phyloP scores from a whole-genome alignment of 2,329 filamentous ascomycete species.

The Esteya vermicola region DNA sequence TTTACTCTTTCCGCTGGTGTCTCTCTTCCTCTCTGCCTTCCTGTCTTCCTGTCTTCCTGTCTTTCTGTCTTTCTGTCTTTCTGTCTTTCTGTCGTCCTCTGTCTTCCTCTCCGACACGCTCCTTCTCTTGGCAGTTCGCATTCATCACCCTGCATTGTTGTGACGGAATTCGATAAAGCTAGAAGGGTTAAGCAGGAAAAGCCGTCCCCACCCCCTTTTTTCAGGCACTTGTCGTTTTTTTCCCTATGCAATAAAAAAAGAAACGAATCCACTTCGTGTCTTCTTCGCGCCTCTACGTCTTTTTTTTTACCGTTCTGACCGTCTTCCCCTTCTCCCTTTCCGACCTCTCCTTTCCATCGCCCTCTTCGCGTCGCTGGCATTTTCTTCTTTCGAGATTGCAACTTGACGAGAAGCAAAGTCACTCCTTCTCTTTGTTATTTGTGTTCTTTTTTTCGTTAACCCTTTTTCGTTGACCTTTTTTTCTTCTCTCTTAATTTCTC shows the following conservation, averaged over 20 bases:
- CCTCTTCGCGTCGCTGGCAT: neutral
- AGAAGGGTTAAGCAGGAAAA: neutral
- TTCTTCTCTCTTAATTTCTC: neutral
- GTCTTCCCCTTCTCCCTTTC: neutral
- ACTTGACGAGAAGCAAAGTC: too few species aligned
- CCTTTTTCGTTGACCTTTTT: neutral
- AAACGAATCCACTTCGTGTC: neutral
- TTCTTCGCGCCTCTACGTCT: too few species aligned
- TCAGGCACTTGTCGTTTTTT: neutral
- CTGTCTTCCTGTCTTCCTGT: neutral
- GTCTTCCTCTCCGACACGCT: too few species aligned
- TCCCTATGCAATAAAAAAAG: too few species aligned
- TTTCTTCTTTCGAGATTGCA: too few species aligned
- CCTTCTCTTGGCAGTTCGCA: too few species aligned
- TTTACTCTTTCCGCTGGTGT: too few species aligned
- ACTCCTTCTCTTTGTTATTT: too few species aligned
- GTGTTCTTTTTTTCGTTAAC: neutral
- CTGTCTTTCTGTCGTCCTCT: too few species aligned
- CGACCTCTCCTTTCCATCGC: neutral
- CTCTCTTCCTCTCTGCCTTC: neutral
- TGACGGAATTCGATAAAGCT: neutral
- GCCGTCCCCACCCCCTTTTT: neutral
- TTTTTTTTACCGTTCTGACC: neutral
- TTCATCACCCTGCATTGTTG: neutral
- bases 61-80: neutral